Percentiles rank a stretch among this genome's conserved stretches.
Evolutionary conservation across 371 early-diverging fungal genomes (phyloP).

Genomic region (Apophysomyces sp.): DNA sequence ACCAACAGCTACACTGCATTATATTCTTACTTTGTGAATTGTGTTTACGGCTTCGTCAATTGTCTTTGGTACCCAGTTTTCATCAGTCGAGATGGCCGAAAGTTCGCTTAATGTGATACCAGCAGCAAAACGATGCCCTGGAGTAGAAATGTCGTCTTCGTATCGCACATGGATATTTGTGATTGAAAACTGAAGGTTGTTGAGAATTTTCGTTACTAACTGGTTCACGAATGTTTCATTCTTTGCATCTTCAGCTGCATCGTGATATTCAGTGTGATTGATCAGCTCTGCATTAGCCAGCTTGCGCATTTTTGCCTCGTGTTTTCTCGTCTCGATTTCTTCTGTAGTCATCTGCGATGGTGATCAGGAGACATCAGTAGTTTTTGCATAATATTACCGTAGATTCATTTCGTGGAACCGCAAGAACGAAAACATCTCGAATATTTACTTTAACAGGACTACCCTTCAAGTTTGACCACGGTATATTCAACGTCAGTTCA

Average conservation of each 20-base stretch:
- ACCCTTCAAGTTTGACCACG: slow-evolving; percentile 86
- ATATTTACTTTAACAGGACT: slow-evolving; percentile 81
- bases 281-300: slow-evolving; percentile 79
- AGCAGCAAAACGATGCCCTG: slow-evolving; percentile 80
- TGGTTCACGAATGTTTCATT: slow-evolving; percentile 81
- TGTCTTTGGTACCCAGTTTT: slow-evolving; percentile 83
- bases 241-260: slow-evolving; percentile 59
- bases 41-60: slow-evolving; percentile 74
- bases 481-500: slow-evolving; percentile 76
- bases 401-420: slow-evolving; percentile 67
- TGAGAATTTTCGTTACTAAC: slow-evolving; percentile 89
- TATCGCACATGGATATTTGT: slow-evolving; percentile 95
- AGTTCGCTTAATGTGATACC: slow-evolving; percentile 91
- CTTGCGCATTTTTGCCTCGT: slow-evolving; percentile 81
- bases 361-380: neutral
- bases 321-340: slow-evolving; percentile 78
- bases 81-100: slow-evolving; percentile 92
- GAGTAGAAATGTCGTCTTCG: slow-evolving; percentile 83
- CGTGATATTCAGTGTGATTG: slow-evolving; percentile 16
- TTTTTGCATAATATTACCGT: slow-evolving; percentile 5
- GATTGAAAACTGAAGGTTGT: slow-evolving; percentile 94
- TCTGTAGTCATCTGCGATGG: slow-evolving; percentile 69
- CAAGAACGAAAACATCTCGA: slow-evolving; percentile 76
- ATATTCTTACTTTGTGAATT: slow-evolving; percentile 72
- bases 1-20: neutral